These are phyloP conservation scores for Escovopsis sp. DNA, from an alignment of 2,329 filamentous ascomycete species.

Conservation along the genomic window DNA sequence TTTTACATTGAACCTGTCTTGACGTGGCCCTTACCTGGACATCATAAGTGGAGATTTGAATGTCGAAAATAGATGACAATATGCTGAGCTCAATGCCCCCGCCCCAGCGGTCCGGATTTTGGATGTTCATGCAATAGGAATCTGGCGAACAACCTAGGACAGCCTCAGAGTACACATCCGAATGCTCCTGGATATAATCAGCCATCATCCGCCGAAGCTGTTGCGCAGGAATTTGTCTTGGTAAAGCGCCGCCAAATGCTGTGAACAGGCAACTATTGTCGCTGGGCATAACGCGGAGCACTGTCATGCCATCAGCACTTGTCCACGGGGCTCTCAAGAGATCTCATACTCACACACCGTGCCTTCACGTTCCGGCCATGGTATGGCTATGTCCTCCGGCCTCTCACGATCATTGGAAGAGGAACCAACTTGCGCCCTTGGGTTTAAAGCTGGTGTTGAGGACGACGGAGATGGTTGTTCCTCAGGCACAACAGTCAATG, in stretches of 20 bases:
- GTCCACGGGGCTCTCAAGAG: not conserved
- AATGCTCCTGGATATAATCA: conserved; percentile 59
- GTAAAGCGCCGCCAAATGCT: conserved; percentile 69
- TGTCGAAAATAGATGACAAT: conserved; percentile 66
- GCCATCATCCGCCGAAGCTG: conserved; percentile 65
- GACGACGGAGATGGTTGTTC: conserved; percentile 14
- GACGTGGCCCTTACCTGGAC: conserved; percentile 35
- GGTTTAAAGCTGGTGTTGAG: not conserved
- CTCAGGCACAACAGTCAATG: conserved; percentile 32
- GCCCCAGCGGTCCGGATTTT: conserved; percentile 71
- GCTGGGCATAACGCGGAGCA: conserved; percentile 88
- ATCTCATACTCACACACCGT: conserved; percentile 27
- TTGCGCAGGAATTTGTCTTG: conserved; percentile 33
- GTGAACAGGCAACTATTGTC: conserved; percentile 94
- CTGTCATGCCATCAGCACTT: conserved; percentile 24
- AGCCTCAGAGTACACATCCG: conserved; percentile 57
- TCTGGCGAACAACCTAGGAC: conserved; percentile 60
- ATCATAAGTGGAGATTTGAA: conserved; percentile 77
- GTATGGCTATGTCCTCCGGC: conserved; percentile 24
- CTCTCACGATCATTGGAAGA: conserved; percentile 1
- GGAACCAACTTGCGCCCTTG: not conserved
- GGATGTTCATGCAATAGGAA: conserved; percentile 71
- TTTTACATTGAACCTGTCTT: not conserved
- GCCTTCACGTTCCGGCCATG: conserved; percentile 35
- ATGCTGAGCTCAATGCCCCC: conserved; percentile 84